Conservation (phyloP, 495 filamentous ascomycete genomes). For the Podospora sp. region DNA sequence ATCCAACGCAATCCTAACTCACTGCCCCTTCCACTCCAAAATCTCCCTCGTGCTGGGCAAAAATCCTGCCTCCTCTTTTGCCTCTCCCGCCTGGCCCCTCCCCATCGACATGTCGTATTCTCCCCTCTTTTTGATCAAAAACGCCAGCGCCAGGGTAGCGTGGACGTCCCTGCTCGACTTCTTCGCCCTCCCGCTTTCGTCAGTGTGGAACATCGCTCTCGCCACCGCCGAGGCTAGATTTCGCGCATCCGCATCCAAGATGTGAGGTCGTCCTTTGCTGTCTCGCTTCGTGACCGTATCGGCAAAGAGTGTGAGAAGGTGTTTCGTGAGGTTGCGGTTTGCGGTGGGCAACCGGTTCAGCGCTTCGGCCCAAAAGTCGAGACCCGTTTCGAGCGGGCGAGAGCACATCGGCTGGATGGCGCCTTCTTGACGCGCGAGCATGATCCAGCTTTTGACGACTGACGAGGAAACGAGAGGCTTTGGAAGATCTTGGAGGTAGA, state of each 20-base stretch:
- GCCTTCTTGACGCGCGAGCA: slow-evolving; percentile 32
- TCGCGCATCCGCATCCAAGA: slow-evolving; percentile 30
- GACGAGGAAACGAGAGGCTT: slow-evolving; percentile 32
- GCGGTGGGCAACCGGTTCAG: slow-evolving; percentile 34
- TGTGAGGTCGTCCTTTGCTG: background rate
- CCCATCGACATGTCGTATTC: slow-evolving; percentile 27
- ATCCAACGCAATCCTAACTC: background rate
- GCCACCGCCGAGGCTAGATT: slow-evolving; percentile 31
- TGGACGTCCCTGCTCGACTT: slow-evolving; percentile 24
- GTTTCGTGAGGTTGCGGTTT: slow-evolving; percentile 33
- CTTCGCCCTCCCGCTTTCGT: slow-evolving; percentile 8
- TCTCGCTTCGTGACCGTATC: slow-evolving; percentile 21
- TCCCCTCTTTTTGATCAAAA: slow-evolving; percentile 34
- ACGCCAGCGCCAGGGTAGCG: slow-evolving; percentile 36
- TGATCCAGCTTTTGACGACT: slow-evolving; percentile 31
- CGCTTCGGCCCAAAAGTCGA: slow-evolving; percentile 40
- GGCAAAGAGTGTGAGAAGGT: slow-evolving; percentile 33
- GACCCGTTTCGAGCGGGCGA: slow-evolving; percentile 30
- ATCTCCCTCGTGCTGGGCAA: slow-evolving; percentile 38
- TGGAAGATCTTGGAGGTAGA: slow-evolving; percentile 32
- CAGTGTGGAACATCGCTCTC: slow-evolving; percentile 34
- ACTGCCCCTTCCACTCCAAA: slow-evolving; percentile 36
- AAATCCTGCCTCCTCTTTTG: slow-evolving; percentile 13
- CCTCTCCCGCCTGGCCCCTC: slow-evolving; percentile 13
- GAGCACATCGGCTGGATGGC: slow-evolving; percentile 32